A percentile compares a stretch with the other conserved stretches of the same genome.
Conservation (phyloP, 352 stramenopile genomes). For the Globisporangium acanthophoron region DNA sequence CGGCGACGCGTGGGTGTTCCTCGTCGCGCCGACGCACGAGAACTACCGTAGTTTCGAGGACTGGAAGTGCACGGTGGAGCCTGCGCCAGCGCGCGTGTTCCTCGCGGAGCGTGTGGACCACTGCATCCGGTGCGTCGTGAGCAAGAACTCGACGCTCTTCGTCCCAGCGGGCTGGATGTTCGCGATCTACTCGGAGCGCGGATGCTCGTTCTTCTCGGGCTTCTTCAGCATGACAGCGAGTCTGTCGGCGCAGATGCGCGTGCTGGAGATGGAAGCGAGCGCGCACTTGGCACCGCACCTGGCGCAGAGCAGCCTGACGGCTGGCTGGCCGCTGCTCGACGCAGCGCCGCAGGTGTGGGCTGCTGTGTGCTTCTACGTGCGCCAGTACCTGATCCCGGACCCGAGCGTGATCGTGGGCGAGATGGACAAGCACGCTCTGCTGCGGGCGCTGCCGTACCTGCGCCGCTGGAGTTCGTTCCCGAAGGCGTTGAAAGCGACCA, state of each 20-base stretch:
- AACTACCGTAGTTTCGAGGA: constrained; percentile 49
- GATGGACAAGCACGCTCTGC: constrained; percentile 45
- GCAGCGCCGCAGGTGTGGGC: constrained; percentile 51
- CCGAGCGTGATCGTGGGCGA: constrained; percentile 27
- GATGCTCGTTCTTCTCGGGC: constrained; percentile 49
- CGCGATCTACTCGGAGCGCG: constrained; percentile 50
- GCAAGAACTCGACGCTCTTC: constrained; percentile 38
- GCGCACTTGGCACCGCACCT: constrained; percentile 24
- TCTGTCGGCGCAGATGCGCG: constrained; percentile 38
- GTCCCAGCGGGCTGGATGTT: constrained; percentile 69
- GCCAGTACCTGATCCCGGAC: constrained; percentile 40
- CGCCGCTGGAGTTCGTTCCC: constrained; percentile 46
- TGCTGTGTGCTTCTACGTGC: constrained; percentile 51
- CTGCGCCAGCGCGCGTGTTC: constrained; percentile 34
- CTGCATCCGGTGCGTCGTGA: constrained; percentile 67
- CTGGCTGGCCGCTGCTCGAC: constrained; percentile 32
- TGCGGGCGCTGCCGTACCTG: constrained; percentile 38
- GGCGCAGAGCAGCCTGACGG: constrained; percentile 21
- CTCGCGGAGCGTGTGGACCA: constrained; percentile 61
- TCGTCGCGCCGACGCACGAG: constrained; percentile 46
- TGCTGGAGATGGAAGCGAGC: constrained; percentile 40
- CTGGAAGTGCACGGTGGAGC: constrained; percentile 42
- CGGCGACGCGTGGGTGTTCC: constrained; percentile 56
- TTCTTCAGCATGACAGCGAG: constrained; percentile 51
- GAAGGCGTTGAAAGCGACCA: constrained; percentile 25